Conservation (phyloP, 116 monocot genomes). For the Posidonia oceanica region DNA sequence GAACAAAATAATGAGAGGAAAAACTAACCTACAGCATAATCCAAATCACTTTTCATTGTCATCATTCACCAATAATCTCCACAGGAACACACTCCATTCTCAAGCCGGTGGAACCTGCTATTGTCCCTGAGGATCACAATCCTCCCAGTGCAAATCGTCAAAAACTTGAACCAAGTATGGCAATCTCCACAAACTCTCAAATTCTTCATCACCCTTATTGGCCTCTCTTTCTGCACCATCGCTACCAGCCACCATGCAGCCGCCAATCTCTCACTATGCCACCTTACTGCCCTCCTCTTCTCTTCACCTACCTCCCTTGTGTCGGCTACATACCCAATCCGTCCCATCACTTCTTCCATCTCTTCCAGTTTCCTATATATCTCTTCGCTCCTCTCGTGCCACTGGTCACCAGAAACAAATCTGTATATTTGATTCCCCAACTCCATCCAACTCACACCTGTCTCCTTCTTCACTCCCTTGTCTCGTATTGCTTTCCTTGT, state of each 20-base stretch:
- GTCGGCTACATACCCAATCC: slow-evolving; percentile 38
- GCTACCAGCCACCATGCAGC: slow-evolving; percentile 29
- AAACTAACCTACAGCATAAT: no score
- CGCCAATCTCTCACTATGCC: slow-evolving; percentile 65
- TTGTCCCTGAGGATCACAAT: slow-evolving; percentile 18
- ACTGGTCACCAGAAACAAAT: slow-evolving; percentile 40
- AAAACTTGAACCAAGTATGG: slow-evolving; percentile 15
- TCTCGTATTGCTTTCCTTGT: slow-evolving; percentile 50
- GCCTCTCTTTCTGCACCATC: slow-evolving; percentile 5
- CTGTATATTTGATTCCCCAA: slow-evolving; percentile 29
- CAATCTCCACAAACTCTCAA: slow-evolving; percentile 26
- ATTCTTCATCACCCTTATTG: slow-evolving; percentile 29
- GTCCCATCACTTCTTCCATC: slow-evolving; percentile 32
- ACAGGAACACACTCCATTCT: slow-evolving; percentile 13
- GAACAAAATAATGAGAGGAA: no score
- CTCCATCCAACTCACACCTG: slow-evolving; percentile 67
- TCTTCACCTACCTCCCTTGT: slow-evolving; percentile 43
- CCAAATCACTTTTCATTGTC: neutral
- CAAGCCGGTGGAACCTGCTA: slow-evolving; percentile 18
- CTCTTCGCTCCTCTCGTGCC: slow-evolving; percentile 18
- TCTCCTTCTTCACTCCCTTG: slow-evolving; percentile 51
- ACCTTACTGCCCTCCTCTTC: slow-evolving; percentile 17
- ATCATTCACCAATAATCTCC: slow-evolving; percentile 20
- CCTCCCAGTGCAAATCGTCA: slow-evolving; percentile 14
- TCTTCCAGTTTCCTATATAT: slow-evolving; percentile 32